Conservation (phyloP, 1,284 basidiomycete genomes). For the Uromyces viciae-fabae region DNA sequence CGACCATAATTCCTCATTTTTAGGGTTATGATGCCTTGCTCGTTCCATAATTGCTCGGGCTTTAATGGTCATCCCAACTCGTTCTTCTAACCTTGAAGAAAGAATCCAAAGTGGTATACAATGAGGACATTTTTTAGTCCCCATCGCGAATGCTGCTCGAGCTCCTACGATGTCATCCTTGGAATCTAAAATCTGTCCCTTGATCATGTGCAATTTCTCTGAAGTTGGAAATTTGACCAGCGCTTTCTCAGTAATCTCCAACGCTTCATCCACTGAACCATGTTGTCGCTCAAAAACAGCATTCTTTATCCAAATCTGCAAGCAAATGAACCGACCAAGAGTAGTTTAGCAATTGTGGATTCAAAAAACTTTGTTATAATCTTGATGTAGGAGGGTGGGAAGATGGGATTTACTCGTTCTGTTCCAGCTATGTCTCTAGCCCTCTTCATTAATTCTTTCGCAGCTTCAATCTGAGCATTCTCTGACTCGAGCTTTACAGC, state of each 20-base stretch:
- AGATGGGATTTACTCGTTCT: slow-evolving; percentile 65
- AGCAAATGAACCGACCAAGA: not conserved
- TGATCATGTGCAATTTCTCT: slow-evolving; percentile 91
- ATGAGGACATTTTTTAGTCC: slow-evolving; percentile 76
- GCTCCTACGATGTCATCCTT: slow-evolving; percentile 65
- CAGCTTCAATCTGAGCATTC: slow-evolving; percentile 81
- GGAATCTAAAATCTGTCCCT: slow-evolving; percentile 75
- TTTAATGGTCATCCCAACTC: slow-evolving; percentile 81
- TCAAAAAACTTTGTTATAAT: too few relatives aligned
- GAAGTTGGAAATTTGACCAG: slow-evolving; percentile 77
- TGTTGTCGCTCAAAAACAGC: slow-evolving; percentile 90
- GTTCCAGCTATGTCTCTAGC: slow-evolving; percentile 86
- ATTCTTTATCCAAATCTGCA: slow-evolving; percentile 96
- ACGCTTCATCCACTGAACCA: slow-evolving; percentile 68
- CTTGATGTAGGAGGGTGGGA: too few relatives aligned
- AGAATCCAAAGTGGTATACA: slow-evolving; percentile 82
- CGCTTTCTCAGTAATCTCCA: slow-evolving; percentile 70
- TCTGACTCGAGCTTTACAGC: slow-evolving; percentile 94
- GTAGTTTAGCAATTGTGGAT: too few relatives aligned
- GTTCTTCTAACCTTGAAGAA: slow-evolving; percentile 79
- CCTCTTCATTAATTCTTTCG: slow-evolving; percentile 76
- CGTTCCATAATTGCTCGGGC: slow-evolving; percentile 88
- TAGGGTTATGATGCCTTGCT: slow-evolving; percentile 76
- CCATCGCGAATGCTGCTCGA: slow-evolving; percentile 72
- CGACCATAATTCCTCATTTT: slow-evolving; percentile 79